These are phyloP conservation scores for Fagopyrum esculentum DNA, from an alignment of 148 eudicot genomes.

Conservation along the genomic window DNA sequence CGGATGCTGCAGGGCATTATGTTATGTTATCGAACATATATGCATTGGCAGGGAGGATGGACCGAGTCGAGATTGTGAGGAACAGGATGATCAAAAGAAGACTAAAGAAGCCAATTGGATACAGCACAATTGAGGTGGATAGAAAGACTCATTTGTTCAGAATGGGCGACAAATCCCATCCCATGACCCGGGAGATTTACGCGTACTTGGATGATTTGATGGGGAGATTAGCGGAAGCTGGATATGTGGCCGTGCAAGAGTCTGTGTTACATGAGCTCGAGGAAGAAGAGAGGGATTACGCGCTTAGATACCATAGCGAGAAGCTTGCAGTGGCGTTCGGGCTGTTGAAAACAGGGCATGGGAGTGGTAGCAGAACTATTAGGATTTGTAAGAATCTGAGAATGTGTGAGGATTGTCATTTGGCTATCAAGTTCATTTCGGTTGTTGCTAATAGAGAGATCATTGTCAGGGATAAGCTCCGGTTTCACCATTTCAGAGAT, in stretches of 20 bases:
- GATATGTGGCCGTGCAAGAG: conserved; percentile 41
- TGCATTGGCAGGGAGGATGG: conserved; percentile 57
- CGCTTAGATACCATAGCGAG: conserved; percentile 58
- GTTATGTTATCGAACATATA: conserved; percentile 48
- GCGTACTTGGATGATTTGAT: conserved; percentile 47
- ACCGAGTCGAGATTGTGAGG: conserved; percentile 39
- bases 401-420: conserved; percentile 69
- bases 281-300: conserved; percentile 52
- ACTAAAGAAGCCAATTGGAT: conserved; percentile 52
- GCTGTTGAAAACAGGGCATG: conserved; percentile 28
- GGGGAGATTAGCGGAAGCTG: conserved; percentile 36
- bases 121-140: conserved; percentile 43
- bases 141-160: conserved; percentile 43
- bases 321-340: conserved; percentile 66
- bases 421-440: conserved; percentile 55
- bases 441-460: conserved; percentile 34
- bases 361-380: conserved; percentile 22
- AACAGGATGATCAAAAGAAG: conserved; percentile 38
- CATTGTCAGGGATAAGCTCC: conserved; percentile 56
- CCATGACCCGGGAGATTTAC: conserved; percentile 35
- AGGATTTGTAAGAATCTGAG: conserved; percentile 56
- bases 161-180: conserved; percentile 54
- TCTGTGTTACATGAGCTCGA: conserved; percentile 55
- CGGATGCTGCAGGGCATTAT: conserved; percentile 44
- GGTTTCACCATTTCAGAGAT: conserved; percentile 60